phyloP scores from a whole-genome alignment of 176 grass and related monocot species.

The Musa itinerans region DNA sequence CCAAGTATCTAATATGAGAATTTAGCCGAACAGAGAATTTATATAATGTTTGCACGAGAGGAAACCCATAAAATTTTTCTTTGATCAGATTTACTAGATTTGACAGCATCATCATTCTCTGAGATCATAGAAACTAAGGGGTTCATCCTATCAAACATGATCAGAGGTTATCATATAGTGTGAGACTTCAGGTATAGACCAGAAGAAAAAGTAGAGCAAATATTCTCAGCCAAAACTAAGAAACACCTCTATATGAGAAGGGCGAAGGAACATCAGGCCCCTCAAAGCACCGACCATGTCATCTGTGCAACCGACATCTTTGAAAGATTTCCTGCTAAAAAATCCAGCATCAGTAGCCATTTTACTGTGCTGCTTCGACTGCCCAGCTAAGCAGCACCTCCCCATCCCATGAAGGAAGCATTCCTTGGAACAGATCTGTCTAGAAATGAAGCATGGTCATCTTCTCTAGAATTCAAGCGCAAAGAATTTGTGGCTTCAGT shows the following conservation, averaged over 20 bases:
- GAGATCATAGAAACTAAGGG: not conserved
- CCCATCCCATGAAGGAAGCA: conserved; percentile 42
- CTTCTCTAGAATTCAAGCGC: not conserved
- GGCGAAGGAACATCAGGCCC: conserved; percentile 48
- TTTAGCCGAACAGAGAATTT: too few species aligned
- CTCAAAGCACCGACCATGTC: conserved; percentile 43
- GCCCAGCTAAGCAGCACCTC: conserved; percentile 19
- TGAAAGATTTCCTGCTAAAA: conserved; percentile 73
- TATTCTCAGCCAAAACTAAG: not conserved
- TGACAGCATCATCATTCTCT: not conserved
- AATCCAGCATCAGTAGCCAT: conserved; percentile 41
- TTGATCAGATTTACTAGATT: not conserved
- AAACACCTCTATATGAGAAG: conserved; percentile 83
- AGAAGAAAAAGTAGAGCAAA: not conserved
- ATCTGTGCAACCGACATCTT: conserved; percentile 53
- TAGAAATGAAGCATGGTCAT: not conserved
- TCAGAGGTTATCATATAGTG: too few species aligned
- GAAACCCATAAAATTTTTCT: not conserved
- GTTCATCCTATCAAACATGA: not conserved
- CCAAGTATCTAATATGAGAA: too few species aligned
- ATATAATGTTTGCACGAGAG: too few species aligned
- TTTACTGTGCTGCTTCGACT: conserved; percentile 22
- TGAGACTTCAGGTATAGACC: too few species aligned
- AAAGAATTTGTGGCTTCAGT: not conserved
- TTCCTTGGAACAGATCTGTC: not conserved